Evolutionary conservation across 495 filamentous ascomycete genomes (phyloP), one percentile per base, ranked within the genome.

Genomic region (Annulohypoxylon moriforme): DNA sequence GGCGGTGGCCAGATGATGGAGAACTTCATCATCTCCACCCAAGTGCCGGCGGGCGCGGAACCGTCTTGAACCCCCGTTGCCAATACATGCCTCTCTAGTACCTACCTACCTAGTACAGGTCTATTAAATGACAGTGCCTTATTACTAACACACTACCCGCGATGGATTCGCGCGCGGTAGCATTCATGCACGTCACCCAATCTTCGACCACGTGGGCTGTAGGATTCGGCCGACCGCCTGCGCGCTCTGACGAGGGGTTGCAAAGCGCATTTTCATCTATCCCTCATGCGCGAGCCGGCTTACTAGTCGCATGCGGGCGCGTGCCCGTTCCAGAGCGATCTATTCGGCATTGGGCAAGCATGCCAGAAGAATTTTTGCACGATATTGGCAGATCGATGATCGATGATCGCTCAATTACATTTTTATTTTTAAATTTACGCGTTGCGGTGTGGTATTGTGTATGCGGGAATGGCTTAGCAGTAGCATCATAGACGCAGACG

Each of bases 1-100:
- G 67, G 77, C 42, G 80, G 76, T 13, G 90, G 92, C 29, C 91
- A 93, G 74, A 89, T 93, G 85, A 92, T 98, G 90, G 94, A 98
- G 84, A 93, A 94, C 76, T 97, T 94, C 92, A 95, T 97, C 50
- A 87, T 89, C 13, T 88, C 85, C 8, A 94, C 90, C 10, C 92
- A 94, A 76, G 78, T 88, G 60, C 85, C 83, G 20, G 80, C 80
- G 42, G 78, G 74, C 58, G 80, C 42, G 27, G 77, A 71, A n/a
- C 75, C 69, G 47, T 72, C 72, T 25, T 78, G 68, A 78, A 24
- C 13, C 9, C 14, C 22, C n/a, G n/a, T n/a, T n/a, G n/a, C n/a
- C n/a, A n/a, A n/a, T n/a, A n/a, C n/a, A n/a, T n/a, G n/a, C n/a
- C n/a, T n/a, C n/a, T n/a, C n/a, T n/a, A n/a, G n/a, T n/a, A n/a